Percentiles rank a stretch among this genome's conserved stretches.
Evolutionary conservation across 345 rosid species (phyloP).

Genomic region (Balakata baccata): DNA sequence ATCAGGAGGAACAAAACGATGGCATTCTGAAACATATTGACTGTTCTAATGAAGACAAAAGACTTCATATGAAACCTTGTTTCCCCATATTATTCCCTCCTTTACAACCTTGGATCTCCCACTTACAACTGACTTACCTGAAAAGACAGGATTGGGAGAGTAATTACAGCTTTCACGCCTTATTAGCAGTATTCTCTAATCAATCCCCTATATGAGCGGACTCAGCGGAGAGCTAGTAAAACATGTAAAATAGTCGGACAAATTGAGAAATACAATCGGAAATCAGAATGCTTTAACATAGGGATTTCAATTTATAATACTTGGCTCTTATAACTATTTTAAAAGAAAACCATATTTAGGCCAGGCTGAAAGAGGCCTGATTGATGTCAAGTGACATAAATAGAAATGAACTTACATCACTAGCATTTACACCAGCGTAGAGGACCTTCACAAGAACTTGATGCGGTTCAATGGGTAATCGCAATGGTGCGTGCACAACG

Average conservation of each 20-base stretch:
- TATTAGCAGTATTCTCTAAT: background rate
- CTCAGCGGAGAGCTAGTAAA: background rate
- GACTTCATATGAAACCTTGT: background rate
- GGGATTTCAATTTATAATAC: background rate
- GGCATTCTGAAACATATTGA: constrained; percentile 1
- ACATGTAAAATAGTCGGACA: too few relatives aligned
- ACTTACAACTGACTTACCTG: too few relatives aligned
- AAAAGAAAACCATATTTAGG: background rate
- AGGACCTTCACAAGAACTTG: constrained; percentile 80
- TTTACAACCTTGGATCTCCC: background rate
- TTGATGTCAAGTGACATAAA: background rate
- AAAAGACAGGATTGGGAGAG: too few relatives aligned
- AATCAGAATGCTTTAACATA: background rate
- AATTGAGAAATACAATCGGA: background rate
- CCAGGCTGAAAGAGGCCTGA: background rate
- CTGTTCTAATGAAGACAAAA: background rate
- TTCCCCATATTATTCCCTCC: background rate
- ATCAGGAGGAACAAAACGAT: background rate
- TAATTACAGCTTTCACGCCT: too few relatives aligned
- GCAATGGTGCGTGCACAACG: constrained; percentile 45
- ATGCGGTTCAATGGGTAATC: constrained; percentile 62
- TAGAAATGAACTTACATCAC: constrained; percentile 73
- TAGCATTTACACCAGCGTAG: constrained; percentile 96
- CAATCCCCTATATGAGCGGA: background rate
- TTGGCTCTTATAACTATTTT: background rate